Base-by-base conservation (phyloP, 2,329 filamentous ascomycete genomes). In the Diaporthe sp. region DNA sequence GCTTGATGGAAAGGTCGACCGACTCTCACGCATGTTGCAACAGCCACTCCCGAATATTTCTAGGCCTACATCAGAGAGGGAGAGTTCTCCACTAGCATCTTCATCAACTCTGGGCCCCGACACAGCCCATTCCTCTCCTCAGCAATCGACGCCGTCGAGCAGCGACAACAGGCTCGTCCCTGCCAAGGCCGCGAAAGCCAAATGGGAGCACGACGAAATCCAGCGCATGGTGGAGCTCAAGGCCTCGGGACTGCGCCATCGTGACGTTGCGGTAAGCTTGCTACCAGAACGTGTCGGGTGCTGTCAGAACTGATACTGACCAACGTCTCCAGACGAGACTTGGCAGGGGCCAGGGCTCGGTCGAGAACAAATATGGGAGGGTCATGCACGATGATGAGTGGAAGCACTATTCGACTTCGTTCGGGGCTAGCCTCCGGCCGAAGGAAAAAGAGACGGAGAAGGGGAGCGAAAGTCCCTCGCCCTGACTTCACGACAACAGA, bases 321-420 rank as follows among this genome's bases (percentile, higher is more conserved):
- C 31, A 4, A 20, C 25, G 1, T 55, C 13, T 28, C 12, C 44
- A 76, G 75, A 6, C n/a, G 20, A 73, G 51, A 3, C 72, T 76
- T 1, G 72, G 72, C 25, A 63, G 75, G 15, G 44, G 58, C 9
- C 28, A 68, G n/a, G 53, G 72, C 34, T 61, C 75, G 2, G 67
- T 76, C 1, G 75, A 76, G 68, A 76, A 76, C 53, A 76, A 76
- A 28, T 76, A 70, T 13, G 75, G 75, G 0, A 61, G 75, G 12
- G 6, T 76, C 7, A 71, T 61, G 51, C 65, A 74, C n/a, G 4
- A 10, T 22, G n/a, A 55, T 4, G 13, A 55, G 15, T 70, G 65
- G 65, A 70, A 17, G 34, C 10, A 22, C 5, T 53, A 70, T 9
- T 28, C 37, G 49, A 25, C 34, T 12, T 4, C 31, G n/a, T 53